Conservation (phyloP, 179 eudicot genomes). For the Silene vulgaris region DNA sequence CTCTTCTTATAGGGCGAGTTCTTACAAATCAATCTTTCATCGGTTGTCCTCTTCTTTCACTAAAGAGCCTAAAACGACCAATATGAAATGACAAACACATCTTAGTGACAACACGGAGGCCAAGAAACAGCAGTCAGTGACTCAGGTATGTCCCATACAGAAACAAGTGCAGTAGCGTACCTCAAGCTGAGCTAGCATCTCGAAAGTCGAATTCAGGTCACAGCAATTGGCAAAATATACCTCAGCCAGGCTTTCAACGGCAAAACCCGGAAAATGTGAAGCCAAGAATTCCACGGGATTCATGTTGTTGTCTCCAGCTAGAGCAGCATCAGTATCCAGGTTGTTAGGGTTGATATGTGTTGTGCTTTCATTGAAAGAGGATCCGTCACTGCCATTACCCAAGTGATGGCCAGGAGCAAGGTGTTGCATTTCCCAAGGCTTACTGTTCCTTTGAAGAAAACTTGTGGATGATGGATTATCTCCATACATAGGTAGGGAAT, state of each 20-base stretch:
- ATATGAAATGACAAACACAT: not conserved
- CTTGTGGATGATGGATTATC: conserved; percentile 45
- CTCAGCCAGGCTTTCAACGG: conserved; percentile 88
- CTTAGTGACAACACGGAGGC: not conserved
- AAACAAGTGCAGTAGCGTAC: conserved; percentile 35
- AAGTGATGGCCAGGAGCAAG: conserved; percentile 41
- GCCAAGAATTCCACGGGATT: conserved; percentile 73
- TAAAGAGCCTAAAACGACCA: conserved; percentile 5
- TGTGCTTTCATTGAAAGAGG: conserved; percentile 34
- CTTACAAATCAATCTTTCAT: not conserved
- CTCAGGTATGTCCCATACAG: not conserved
- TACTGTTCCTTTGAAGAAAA: conserved; percentile 35
- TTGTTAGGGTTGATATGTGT: conserved; percentile 34
- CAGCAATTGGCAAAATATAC: conserved; percentile 77
- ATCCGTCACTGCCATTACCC: conserved; percentile 40
- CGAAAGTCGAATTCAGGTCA: conserved; percentile 73
- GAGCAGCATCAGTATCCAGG: conserved; percentile 38
- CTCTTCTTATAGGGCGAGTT: not conserved
- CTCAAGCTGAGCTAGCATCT: conserved; percentile 96
- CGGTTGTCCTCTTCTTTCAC: not conserved
- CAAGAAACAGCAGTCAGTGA: not conserved
- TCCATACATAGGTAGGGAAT: conserved; percentile 41
- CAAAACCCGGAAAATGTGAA: conserved; percentile 86
- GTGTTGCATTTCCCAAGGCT: conserved; percentile 62
- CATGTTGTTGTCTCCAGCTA: conserved; percentile 40